phyloP scores from a whole-genome alignment of 352 stramenopile genomes.

The Plasmopara viticola region DNA sequence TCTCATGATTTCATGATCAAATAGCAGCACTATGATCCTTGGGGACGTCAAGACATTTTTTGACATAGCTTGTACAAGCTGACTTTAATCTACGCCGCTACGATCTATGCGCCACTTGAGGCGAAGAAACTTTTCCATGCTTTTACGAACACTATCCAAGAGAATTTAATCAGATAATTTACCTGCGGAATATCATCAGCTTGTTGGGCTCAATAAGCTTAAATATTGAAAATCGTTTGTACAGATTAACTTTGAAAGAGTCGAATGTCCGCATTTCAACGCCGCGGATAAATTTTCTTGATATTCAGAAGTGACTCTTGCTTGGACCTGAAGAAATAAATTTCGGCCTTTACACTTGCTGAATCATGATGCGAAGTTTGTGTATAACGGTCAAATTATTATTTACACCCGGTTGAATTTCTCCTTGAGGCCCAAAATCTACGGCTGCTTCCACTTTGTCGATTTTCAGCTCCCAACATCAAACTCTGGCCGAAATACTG shows the following conservation, averaged over 20 bases:
- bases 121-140: not conserved
- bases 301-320: not conserved
- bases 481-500: no score
- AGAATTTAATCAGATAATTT: not conserved
- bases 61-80: not conserved
- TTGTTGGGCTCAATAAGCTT: not conserved
- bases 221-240: not conserved
- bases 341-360: not conserved
- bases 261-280: not conserved
- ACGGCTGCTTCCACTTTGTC: no score
- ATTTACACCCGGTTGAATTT: not conserved
- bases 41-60: conserved; percentile 1
- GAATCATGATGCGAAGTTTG: not conserved
- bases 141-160: not conserved
- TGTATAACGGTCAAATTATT: not conserved
- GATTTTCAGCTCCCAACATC: no score
- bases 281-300: not conserved
- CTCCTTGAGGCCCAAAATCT: not conserved
- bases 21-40: not conserved
- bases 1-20: conserved; percentile 2
- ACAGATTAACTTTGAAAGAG: not conserved
- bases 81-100: not conserved
- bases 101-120: not conserved
- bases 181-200: conserved; percentile 1
- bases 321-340: not conserved